Percentiles rank a stretch among this genome's conserved stretches.
Evolutionary conservation across 805 yeast species (phyloP).

Genomic region (Brettanomyces sp.): DNA sequence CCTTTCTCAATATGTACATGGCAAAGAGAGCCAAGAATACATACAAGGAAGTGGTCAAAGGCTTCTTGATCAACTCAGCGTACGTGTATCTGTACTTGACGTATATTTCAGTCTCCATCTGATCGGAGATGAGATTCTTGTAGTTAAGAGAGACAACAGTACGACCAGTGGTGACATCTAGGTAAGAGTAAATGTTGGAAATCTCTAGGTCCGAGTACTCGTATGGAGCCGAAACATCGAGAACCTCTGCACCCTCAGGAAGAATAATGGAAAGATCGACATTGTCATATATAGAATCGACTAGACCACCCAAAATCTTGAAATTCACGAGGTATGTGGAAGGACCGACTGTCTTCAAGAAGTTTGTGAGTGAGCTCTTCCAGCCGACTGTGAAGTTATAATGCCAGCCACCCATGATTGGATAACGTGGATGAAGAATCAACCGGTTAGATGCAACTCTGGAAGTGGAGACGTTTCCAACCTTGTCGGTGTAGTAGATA

Average conservation of each 20-base stretch:
- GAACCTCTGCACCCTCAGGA: conserved; percentile 75
- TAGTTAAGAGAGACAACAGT: conserved; percentile 56
- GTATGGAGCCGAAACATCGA: conserved; percentile 51
- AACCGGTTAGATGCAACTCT: conserved; percentile 34
- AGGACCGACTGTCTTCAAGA: conserved; percentile 33
- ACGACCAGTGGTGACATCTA: conserved; percentile 74
- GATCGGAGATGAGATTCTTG: conserved; percentile 59
- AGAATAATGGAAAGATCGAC: conserved; percentile 56
- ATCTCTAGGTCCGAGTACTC: conserved; percentile 24
- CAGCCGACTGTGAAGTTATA: conserved; percentile 96
- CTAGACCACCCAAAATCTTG: conserved; percentile 67
- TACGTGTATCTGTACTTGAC: conserved; percentile 56
- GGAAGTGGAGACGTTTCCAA: conserved; percentile 87
- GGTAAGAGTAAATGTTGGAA: conserved; percentile 37
- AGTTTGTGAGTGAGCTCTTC: conserved; percentile 51
- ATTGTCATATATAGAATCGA: conserved; percentile 54
- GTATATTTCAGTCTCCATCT: conserved; percentile 44
- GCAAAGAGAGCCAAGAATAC: conserved; percentile 51
- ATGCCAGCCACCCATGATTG: conserved; percentile 94
- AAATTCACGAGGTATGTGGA: conserved; percentile 52
- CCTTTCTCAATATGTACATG: conserved; percentile 37
- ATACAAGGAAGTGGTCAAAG: conserved; percentile 53
- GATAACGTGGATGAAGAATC: conserved; percentile 76
- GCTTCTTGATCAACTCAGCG: conserved; percentile 50
- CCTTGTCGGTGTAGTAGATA: conserved; percentile 76